Base-by-base conservation (phyloP, 768 basidiomycete genomes). In the Favolaschia claudopus region DNA sequence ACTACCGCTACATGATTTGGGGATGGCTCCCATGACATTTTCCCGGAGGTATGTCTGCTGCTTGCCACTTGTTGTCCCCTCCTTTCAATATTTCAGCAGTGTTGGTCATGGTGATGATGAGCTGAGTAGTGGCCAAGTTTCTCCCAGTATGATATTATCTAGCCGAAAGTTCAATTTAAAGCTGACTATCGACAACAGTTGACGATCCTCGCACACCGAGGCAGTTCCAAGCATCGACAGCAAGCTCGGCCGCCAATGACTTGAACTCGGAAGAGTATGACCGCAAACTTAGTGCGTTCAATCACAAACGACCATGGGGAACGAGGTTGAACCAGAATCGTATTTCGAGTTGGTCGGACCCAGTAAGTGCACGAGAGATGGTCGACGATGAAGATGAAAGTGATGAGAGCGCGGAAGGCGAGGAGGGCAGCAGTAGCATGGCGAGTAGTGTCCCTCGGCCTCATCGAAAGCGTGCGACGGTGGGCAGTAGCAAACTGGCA, bases 81-180 rank as follows among this genome's bases (percentile, higher is more conserved):
- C 22, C 13, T 47, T 15, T 62, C 31, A 25, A 38, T n/a, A 24
- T 33, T 52, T 14, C 38, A 47, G 60, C 2, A 64, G 67, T 14
- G 64, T 47, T 5, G 67, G 65, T 27, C 79, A 76, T 8, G 89
- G 90, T 12, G 84, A 85, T 19, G 89, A 89, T 14, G 87, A 89
- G 14, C 73, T 88, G n/a, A 92, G 91, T 70, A 92, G 91, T 66
- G 90, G 89, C 1, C 91, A 91, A 67, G 84, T 81, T 1, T 93
- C 91, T 24, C 89, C 91, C 50, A 9, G 50, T 52, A 22, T 49
- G 22, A 15, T 10, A 17, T 39, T 6, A 43, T 7, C 58, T 29
- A 29, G 20, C 2, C 20, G 13, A 27, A 31, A 27, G 1, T 14
- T 27, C 14, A 14, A 19, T n/a, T 42, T 14, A 31, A 39, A 25